A percentile compares a stretch with the other conserved stretches of the same genome.
Conservation (phyloP, 306 rosid genomes). For the Quercus gilva region DNA sequence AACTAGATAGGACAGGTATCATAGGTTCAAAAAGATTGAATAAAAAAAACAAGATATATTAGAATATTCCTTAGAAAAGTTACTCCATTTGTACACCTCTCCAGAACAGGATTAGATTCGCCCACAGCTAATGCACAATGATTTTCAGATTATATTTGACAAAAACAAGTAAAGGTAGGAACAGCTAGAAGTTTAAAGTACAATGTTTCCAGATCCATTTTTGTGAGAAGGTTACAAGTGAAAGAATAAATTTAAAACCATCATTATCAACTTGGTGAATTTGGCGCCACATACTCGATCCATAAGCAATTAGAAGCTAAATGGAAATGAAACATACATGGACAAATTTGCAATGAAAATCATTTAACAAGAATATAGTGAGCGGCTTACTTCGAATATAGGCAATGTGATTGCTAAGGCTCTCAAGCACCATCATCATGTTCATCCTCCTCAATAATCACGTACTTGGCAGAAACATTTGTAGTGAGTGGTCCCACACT, state of each 20-base stretch:
- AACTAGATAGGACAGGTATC: background rate
- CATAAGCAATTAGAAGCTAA: background rate
- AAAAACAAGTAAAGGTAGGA: background rate
- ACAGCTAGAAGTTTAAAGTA: background rate
- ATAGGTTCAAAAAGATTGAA: background rate
- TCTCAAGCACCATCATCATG: constrained; percentile 50
- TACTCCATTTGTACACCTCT: background rate
- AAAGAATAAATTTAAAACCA: background rate
- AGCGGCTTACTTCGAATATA: constrained; percentile 36
- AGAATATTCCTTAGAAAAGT: background rate
- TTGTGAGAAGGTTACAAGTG: background rate
- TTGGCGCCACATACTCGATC: background rate
- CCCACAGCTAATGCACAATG: background rate
- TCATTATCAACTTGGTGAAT: background rate
- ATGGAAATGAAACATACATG: background rate
- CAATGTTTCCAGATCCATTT: background rate
- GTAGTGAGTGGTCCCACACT: constrained; percentile 24
- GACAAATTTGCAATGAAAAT: background rate
- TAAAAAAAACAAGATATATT: background rate
- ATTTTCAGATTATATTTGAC: background rate
- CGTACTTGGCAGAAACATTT: constrained; percentile 69
- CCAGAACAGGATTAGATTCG: background rate
- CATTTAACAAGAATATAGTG: background rate
- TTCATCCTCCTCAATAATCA: constrained; percentile 88
- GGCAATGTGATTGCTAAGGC: constrained; percentile 7